Conservation (phyloP, 2,329 filamentous ascomycete species). For the Rhinocladiella similis region DNA sequence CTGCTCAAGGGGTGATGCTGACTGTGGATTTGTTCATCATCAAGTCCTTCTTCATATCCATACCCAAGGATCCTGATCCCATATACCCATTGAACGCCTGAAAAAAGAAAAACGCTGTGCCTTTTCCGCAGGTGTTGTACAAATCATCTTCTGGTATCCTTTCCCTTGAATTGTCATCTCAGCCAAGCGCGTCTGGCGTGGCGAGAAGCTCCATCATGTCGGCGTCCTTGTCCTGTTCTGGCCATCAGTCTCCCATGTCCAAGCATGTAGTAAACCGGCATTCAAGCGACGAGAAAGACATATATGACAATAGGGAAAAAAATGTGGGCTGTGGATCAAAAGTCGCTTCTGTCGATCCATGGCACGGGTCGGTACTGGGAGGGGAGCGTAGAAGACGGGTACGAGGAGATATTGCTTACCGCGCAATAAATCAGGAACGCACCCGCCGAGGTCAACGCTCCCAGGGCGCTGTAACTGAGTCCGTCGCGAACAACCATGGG, state of each 20-base stretch:
- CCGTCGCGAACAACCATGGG: constrained; percentile 17
- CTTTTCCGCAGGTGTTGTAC: no score
- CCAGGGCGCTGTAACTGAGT: constrained; percentile 21
- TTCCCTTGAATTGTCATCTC: background rate
- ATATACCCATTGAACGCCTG: background rate
- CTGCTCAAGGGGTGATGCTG: background rate
- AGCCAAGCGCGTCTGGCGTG: background rate
- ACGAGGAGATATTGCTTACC: constrained; percentile 26
- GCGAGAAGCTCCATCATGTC: constrained; percentile 12
- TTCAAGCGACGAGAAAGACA: background rate
- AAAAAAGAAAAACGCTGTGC: background rate
- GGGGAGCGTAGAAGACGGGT: constrained; percentile 13
- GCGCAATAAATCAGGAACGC: constrained; percentile 25
- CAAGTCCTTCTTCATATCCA: background rate
- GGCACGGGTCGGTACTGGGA: constrained; percentile 19
- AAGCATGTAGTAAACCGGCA: background rate
- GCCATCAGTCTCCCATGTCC: constrained; percentile 3
- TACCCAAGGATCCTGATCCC: background rate
- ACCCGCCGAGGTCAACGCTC: constrained; percentile 19
- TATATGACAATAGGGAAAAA: background rate
- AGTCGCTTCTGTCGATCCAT: constrained; percentile 24
- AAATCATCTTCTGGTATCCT: no score
- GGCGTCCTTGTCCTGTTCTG: constrained; percentile 10
- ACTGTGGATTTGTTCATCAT: background rate
- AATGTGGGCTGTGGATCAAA: constrained; percentile 7